A percentile compares a stretch with the other conserved stretches of the same genome.
These are phyloP conservation scores for Phytophthora europaea DNA, from an alignment of 352 stramenopile genomes.

Conservation along the genomic window DNA sequence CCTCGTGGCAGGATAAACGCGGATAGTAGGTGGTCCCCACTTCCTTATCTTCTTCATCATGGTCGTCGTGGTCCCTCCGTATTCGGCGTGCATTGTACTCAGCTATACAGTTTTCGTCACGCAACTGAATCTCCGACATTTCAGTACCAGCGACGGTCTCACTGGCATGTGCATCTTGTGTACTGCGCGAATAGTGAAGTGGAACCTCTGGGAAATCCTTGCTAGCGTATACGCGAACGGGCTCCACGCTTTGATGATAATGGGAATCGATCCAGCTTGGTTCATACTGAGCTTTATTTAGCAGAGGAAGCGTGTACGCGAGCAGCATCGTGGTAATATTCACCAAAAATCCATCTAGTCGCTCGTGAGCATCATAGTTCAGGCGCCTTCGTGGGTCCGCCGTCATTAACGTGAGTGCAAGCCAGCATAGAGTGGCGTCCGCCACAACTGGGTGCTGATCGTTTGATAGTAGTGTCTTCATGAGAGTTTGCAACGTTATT, in stretches of 20 bases:
- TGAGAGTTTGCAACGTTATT: slow-evolving; percentile 40
- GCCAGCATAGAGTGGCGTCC: slow-evolving; percentile 70
- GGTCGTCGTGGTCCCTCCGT: not conserved
- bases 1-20: slow-evolving; percentile 58
- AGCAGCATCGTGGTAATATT: slow-evolving; percentile 71
- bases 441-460: slow-evolving; percentile 60
- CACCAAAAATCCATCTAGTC: slow-evolving; percentile 74
- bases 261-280: slow-evolving; percentile 47
- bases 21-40: slow-evolving; percentile 46
- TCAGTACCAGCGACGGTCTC: slow-evolving; percentile 25
- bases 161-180: slow-evolving; percentile 20
- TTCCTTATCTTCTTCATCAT: slow-evolving; percentile 1
- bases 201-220: slow-evolving; percentile 47
- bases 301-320: slow-evolving; percentile 44
- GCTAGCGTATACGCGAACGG: slow-evolving; percentile 59
- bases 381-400: slow-evolving; percentile 59
- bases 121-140: slow-evolving; percentile 27
- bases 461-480: slow-evolving; percentile 43
- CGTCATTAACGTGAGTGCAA: slow-evolving; percentile 56
- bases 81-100: slow-evolving; percentile 30
- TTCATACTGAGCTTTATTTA: slow-evolving; percentile 39
- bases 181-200: slow-evolving; percentile 35
- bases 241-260: slow-evolving; percentile 61
- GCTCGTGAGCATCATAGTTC: slow-evolving; percentile 58
- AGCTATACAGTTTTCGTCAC: slow-evolving; percentile 37